Base-by-base conservation (phyloP, 148 eudicot species). In the Nepenthes mirabilis region DNA sequence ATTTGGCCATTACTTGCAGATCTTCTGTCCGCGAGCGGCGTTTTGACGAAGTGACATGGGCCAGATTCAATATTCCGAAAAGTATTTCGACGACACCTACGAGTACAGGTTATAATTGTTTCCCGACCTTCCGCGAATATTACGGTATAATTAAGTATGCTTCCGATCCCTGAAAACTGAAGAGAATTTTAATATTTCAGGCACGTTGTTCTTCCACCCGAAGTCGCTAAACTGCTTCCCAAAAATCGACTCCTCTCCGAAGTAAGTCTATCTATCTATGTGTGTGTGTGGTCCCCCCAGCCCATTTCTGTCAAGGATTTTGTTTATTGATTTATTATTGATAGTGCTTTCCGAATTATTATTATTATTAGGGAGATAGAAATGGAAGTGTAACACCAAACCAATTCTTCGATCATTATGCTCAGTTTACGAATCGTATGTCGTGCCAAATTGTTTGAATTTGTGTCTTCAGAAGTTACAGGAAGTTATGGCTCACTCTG, bases 51-150 rank as follows among this genome's bases (percentile, higher is more conserved):
- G 4, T 3, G 45, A 57, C 36, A 77, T 77, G 81, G 70, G 74
- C 12, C 78, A 74, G 75, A 74, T 78, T 62, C 78, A 78, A 66
- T 78, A 78, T 47, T 78, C 82, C 0, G 82, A 78, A 55, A 78
- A 78, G 71, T 78, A 78, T 56, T 74, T 74, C 47, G 78, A 78
- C 58, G 82, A 78, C 63, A 70, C 68, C 53, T 71, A 64, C 58
- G 79, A 78, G 74, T 78, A 74, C 71, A 74, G 82, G 82, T 74
- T 47, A 2, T 49, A 1, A 13, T 23, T 59, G 45, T 3, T 40
- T 40, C 45, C 45, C 4, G 45, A 40, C 45, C 23, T 40, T 34
- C 2, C 43, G 9, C 43, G 23, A 43, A 32, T 7, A 9, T 57
- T 37, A 11, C 1, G 60, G 2, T 57, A 23, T 13, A 12, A 34